Evolutionary conservation across 2,329 filamentous ascomycete genomes (phyloP), one percentile per base, ranked within the genome.

Genomic region (Xylaria sp.): DNA sequence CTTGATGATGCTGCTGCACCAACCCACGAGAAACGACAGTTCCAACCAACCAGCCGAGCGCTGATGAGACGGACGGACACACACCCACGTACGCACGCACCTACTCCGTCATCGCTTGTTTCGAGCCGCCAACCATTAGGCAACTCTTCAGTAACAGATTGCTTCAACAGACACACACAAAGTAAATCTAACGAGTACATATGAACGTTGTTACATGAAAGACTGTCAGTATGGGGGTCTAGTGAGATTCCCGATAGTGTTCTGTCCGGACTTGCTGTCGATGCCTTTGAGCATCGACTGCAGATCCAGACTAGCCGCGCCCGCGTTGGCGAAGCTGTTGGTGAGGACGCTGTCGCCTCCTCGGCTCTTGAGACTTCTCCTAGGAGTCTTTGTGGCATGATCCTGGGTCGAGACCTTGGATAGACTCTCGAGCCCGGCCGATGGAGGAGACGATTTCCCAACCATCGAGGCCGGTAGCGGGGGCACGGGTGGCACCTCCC

Each of bases 401-500:
- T 78, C 73, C 42, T 73, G 73, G 8, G 69, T 68, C 2, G 71
- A 66, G 13, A 69, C 60, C 48, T 51, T 70, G 59, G 45, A 57
- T 50, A 50, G 62, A 53, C 48, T 67, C 55, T 56, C 69, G 44
- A 18, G 64, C 57, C 46, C 60, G n/a, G 44, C 50, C 24, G 60
- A 57, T 13, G 54, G 55, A 18, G 62, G 54, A 34, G 56, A 52
- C 16, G 61, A 57, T 46, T 59, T 65, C 13, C 64, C 67, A 9
- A 58, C 48, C 19, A 69, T 60, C 1, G 65, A 64, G 2, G 61
- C 69, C 17, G 81, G 82, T 57, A 85, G 67, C 1, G 81, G 81
- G 5, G 82, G 82, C 11, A 85, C 82, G 0, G 82, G 82, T 2
- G 82, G 82, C 7, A 84, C 79, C 0, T 76, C 72, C 3, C 65